Evolutionary conservation across 2,329 filamentous ascomycete genomes (phyloP), one percentile per base, ranked within the genome.

Genomic region (Elsinoe necatrix): DNA sequence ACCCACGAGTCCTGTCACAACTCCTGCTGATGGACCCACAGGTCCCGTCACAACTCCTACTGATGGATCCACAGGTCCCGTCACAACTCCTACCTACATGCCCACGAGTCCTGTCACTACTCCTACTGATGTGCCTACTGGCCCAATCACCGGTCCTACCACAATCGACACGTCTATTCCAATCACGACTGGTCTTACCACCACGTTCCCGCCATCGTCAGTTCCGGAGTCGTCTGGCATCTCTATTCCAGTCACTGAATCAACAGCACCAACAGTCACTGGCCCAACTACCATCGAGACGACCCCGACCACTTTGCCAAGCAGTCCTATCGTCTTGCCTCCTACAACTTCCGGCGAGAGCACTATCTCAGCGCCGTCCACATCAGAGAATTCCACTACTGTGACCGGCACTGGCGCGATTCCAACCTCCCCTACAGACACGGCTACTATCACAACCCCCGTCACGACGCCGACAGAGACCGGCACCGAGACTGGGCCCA

Each of bases 201-300:
- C 58, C 9, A 18, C 51, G 50, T 45, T 50, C 37, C 8, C 12
- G 42, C 58, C 18, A 9, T 50, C 57, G 45, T 39, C 57, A 18
- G 23, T 54, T 7, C 11, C 41, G 18, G 41, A 25, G 4, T 55
- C 58, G 39, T 50, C 58, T 18, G 56, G 58, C 39, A 63, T 62
- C 16, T 59, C 63, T 0, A 14, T 11, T 25, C 45, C 45, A 16
- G 45, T 5, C 18, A 52, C 48, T 23, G 20, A 5, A 14, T 31
- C 48, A 21, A 62, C 61, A 9, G 58, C 6, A 16, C 48, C 48
- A 12, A 62, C 61, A 7, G 58, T 64, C 20, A 59, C 64, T 12
- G 56, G 66, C 16, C 60, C 63, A 18, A 43, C 63, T 0, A 62
- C 59, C 11, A 62, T 62, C 6, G 21, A 35, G 18, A 21, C 60